A percentile compares a stretch with the other conserved stretches of the same genome.
phyloP scores from a whole-genome alignment of 176 grass and related monocot genomes.

The Phoenix dactylifera region DNA sequence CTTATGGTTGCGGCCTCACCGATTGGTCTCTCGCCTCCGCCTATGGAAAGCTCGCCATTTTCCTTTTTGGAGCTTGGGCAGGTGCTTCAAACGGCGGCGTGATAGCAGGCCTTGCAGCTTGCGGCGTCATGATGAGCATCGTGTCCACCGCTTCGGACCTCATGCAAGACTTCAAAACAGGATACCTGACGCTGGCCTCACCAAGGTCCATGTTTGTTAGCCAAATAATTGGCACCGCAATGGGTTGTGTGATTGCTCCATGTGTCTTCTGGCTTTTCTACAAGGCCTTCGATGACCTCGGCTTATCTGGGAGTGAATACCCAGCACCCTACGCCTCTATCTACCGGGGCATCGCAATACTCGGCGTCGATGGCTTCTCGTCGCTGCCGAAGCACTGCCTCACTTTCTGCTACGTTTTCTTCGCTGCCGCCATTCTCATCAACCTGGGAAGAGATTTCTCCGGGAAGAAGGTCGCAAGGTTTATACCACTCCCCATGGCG shows the following conservation, averaged over 20 bases:
- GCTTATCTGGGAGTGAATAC: background rate
- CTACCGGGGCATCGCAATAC: slow-evolving; percentile 7
- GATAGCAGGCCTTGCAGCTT: slow-evolving; percentile 9
- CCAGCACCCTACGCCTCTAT: background rate
- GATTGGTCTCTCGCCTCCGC: slow-evolving; percentile 1
- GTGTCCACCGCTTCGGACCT: slow-evolving; percentile 6
- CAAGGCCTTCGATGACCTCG: slow-evolving; percentile 1
- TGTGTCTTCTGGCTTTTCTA: slow-evolving; percentile 18
- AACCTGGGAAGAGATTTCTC: slow-evolving; percentile 5
- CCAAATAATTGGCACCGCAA: slow-evolving; percentile 1
- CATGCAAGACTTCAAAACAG: slow-evolving; percentile 20
- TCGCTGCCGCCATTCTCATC: background rate
- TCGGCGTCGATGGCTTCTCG: background rate
- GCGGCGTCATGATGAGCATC: slow-evolving; percentile 7
- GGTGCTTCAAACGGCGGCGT: background rate
- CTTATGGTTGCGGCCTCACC: background rate
- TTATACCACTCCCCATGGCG: slow-evolving; percentile 11
- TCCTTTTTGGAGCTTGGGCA: slow-evolving; percentile 6
- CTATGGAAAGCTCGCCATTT: slow-evolving; percentile 15
- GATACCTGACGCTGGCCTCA: slow-evolving; percentile 1
- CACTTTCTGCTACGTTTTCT: background rate
- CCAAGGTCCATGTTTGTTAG: slow-evolving; percentile 8
- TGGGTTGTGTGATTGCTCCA: slow-evolving; percentile 19
- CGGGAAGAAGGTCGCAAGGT: background rate
- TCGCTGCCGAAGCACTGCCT: slow-evolving; percentile 17